phyloP scores from a whole-genome alignment of 306 rosid species.

The Malus fusca region DNA sequence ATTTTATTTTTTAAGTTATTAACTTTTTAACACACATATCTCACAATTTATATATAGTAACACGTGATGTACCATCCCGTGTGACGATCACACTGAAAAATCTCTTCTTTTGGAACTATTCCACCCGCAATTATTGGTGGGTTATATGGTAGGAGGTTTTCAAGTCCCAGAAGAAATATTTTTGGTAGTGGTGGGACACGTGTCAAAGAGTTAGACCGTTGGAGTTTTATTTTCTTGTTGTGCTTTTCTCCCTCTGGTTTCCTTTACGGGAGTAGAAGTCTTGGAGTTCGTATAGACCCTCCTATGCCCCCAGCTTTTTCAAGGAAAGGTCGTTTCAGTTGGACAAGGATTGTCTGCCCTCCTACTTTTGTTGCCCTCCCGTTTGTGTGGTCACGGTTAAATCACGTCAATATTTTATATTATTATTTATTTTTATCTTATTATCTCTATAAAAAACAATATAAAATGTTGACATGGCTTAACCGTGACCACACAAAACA shows the following conservation, averaged over 20 bases:
- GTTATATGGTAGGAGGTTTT: neutral
- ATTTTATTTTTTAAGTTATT: too few species aligned
- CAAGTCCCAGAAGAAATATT: conserved; percentile 20
- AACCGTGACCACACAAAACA: too few species aligned
- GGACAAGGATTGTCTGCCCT: too few species aligned
- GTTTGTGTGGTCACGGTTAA: too few species aligned
- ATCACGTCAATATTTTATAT: too few species aligned
- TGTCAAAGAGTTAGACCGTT: neutral
- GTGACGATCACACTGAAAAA: fast-evolving
- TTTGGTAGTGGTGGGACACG: conserved; percentile 30
- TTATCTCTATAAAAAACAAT: too few species aligned
- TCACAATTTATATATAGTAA: too few species aligned
- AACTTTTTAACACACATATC: too few species aligned
- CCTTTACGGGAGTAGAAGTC: conserved; percentile 60
- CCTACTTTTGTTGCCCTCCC: too few species aligned
- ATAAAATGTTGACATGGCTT: too few species aligned
- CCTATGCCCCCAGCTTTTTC: conserved; percentile 7
- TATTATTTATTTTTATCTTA: too few species aligned
- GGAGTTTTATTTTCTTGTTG: neutral
- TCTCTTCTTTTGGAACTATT: too few species aligned
- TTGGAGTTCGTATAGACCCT: conserved; percentile 5
- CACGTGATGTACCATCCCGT: fast-evolving
- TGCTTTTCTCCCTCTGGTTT: conserved; percentile 35
- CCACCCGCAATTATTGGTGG: conserved; percentile 11
- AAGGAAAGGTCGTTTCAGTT: neutral